Percentiles rank a stretch among this genome's conserved stretches.
Conservation (phyloP, 2,329 filamentous ascomycete species). For the Fusarium circinatum region DNA sequence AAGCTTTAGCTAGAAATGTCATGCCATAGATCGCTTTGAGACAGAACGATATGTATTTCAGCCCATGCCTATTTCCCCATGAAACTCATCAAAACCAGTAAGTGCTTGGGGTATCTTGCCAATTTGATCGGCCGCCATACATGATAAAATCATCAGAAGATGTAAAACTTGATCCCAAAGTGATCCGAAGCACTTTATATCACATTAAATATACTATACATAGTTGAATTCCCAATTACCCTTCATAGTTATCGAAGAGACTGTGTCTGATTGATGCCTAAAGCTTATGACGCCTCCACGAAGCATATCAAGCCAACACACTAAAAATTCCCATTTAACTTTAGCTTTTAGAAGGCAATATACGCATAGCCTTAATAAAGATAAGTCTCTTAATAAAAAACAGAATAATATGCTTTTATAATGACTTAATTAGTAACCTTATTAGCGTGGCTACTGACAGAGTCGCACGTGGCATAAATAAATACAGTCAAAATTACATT, state of each 20-base stretch:
- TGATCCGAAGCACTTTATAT: background rate
- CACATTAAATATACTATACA: background rate
- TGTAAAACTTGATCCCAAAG: background rate
- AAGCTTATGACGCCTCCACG: too few relatives aligned
- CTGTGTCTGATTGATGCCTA: too few relatives aligned
- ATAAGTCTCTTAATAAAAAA: too few relatives aligned
- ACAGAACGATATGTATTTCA: background rate
- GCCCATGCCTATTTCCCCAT: rapidly evolving
- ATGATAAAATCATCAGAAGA: background rate
- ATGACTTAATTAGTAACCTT: too few relatives aligned
- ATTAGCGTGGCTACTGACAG: too few relatives aligned
- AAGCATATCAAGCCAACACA: too few relatives aligned
- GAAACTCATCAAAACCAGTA: rapidly evolving
- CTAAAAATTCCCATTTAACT: too few relatives aligned
- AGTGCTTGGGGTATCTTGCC: background rate
- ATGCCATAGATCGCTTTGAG: rapidly evolving
- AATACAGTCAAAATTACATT: too few relatives aligned
- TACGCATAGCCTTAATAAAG: too few relatives aligned
- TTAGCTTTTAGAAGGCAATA: too few relatives aligned
- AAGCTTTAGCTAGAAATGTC: background rate
- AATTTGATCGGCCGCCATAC: background rate
- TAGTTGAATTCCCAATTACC: background rate
- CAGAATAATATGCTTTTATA: too few relatives aligned
- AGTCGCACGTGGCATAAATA: too few relatives aligned
- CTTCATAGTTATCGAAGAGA: rapidly evolving